phyloP scores from a whole-genome alignment of 1,284 basidiomycete species.

The Boletus mariae region DNA sequence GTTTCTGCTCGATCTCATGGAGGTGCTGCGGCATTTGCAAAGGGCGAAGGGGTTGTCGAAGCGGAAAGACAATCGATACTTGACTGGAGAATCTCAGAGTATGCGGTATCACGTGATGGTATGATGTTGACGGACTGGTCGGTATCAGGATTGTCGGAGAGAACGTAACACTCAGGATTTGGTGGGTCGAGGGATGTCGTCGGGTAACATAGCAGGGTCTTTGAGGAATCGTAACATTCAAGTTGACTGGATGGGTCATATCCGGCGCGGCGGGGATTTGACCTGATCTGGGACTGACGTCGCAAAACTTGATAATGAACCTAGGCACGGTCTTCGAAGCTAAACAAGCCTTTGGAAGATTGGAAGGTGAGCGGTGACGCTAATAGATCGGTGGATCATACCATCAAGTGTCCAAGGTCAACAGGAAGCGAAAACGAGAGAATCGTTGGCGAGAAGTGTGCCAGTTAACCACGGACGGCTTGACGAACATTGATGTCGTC shows the following conservation, averaged over 20 bases:
- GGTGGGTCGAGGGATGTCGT: not conserved
- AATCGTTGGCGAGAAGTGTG: not conserved
- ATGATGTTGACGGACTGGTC: no score
- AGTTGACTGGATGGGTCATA: not conserved
- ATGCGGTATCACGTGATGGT: no score
- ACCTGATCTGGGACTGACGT: not conserved
- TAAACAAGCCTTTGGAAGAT: not conserved
- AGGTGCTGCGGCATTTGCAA: not conserved
- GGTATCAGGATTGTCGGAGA: no score
- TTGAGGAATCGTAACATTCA: no score
- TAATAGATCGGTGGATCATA: not conserved
- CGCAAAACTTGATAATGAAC: not conserved
- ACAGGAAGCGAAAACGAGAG: not conserved
- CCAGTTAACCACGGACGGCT: no score
- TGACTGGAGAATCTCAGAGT: no score
- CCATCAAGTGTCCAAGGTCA: not conserved
- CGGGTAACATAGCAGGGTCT: not conserved
- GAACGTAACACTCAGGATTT: no score
- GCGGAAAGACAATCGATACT: no score
- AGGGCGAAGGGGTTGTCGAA: not conserved
- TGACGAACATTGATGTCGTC: no score
- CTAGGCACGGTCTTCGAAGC: not conserved
- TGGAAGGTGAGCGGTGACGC: not conserved
- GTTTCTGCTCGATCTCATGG: not conserved
- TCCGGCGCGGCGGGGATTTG: not conserved